Conservation (phyloP, 2,329 filamentous ascomycete genomes). For the Claviceps pusilla region DNA sequence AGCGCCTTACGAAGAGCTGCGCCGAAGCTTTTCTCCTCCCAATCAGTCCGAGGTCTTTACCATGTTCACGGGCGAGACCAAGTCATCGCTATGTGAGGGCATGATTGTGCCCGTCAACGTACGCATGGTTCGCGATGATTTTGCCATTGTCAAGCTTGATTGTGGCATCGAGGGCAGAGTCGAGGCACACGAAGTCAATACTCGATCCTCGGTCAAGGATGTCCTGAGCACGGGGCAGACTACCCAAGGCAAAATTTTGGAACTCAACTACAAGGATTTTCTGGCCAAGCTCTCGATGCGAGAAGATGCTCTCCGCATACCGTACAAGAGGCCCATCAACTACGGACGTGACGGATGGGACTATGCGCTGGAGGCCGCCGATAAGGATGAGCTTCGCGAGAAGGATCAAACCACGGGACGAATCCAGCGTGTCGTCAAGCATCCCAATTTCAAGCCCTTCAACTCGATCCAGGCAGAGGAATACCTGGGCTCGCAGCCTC, state of each 20-base stretch:
- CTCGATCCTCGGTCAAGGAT: constrained; percentile 54
- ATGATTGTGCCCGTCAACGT: constrained; percentile 90
- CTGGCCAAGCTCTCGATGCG: constrained; percentile 70
- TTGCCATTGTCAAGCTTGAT: constrained; percentile 84
- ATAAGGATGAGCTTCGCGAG: constrained; percentile 69
- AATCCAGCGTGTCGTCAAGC: constrained; percentile 89
- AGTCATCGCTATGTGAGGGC: constrained; percentile 64
- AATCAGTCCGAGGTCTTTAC: constrained; percentile 73
- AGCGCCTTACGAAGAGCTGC: constrained; percentile 84
- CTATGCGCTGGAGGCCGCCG: constrained; percentile 60
- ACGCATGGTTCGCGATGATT: constrained; percentile 77
- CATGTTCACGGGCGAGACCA: constrained; percentile 90
- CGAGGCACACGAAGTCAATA: constrained; percentile 66
- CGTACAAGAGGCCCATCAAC: constrained; percentile 54
- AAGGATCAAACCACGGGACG: constrained; percentile 77
- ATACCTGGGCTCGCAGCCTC: constrained; percentile 70
- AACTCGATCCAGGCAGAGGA: constrained; percentile 87
- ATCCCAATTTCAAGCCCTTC: constrained; percentile 88
- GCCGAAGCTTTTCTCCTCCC: constrained; percentile 60
- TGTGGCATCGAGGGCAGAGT: constrained; percentile 86
- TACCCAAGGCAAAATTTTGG: constrained; percentile 72
- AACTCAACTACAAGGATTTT: constrained; percentile 76
- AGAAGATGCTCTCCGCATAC: constrained; percentile 63
- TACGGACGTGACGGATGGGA: constrained; percentile 77
- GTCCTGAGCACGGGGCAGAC: constrained; percentile 70